Percentiles rank a stretch among this genome's conserved stretches.
These are phyloP conservation scores for Strobilomyces confusus DNA, from an alignment of 768 basidiomycete species.

Conservation along the genomic window DNA sequence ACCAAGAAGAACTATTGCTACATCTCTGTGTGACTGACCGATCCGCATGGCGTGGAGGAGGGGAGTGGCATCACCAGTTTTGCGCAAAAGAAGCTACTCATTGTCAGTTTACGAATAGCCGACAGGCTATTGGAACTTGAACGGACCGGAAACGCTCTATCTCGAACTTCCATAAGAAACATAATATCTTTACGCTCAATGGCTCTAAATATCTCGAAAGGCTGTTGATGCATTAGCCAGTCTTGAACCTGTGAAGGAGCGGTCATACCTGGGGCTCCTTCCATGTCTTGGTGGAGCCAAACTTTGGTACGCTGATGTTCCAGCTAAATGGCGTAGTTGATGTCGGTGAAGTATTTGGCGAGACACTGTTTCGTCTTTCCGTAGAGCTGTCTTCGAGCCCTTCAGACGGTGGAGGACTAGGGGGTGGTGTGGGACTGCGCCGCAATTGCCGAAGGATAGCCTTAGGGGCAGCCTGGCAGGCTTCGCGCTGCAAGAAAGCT, in stretches of 20 bases:
- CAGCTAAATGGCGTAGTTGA: conserved; percentile 13
- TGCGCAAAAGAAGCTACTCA: conserved; percentile 69
- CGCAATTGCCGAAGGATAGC: conserved; percentile 54
- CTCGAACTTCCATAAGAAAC: conserved; percentile 80
- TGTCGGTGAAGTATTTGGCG: conserved; percentile 19
- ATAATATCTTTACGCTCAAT: conserved; percentile 81
- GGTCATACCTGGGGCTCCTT: conserved; percentile 50
- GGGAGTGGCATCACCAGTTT: conserved; percentile 82
- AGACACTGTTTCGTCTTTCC: conserved; percentile 14
- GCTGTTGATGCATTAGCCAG: conserved; percentile 27
- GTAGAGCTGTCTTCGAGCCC: conserved; percentile 13
- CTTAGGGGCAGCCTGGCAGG: conserved; percentile 50
- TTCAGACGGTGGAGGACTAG: conserved; percentile 19
- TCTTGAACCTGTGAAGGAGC: not conserved
- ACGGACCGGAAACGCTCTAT: conserved; percentile 74
- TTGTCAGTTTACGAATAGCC: not conserved
- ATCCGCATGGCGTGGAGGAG: conserved; percentile 88
- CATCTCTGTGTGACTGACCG: conserved; percentile 68
- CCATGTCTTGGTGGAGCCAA: conserved; percentile 32
- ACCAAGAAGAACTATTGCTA: conserved; percentile 83
- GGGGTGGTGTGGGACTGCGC: conserved; percentile 39
- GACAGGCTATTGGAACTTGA: conserved; percentile 23
- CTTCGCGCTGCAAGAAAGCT: conserved; percentile 76
- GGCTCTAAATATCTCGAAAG: conserved; percentile 74
- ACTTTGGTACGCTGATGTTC: conserved; percentile 13